These are phyloP conservation scores for Aureobasidium namibiae DNA, from an alignment of 2,329 filamentous ascomycete genomes.

Conservation along the genomic window DNA sequence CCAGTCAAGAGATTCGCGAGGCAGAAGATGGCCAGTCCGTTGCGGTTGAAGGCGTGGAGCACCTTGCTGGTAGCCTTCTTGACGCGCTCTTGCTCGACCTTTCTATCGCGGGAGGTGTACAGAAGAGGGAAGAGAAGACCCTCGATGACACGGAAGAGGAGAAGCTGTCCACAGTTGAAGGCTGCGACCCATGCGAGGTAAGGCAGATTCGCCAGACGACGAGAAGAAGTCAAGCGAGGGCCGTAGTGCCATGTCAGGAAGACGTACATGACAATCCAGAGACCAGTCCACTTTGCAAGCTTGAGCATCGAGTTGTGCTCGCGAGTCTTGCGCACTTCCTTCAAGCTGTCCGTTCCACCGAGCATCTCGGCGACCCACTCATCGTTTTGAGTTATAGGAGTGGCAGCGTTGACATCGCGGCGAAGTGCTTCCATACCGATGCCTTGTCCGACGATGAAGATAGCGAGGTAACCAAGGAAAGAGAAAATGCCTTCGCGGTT, in stretches of 20 bases:
- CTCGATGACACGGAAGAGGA: conserved; percentile 71
- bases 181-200: conserved; percentile 90
- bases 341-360: conserved; percentile 15
- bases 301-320: conserved; percentile 29
- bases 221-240: conserved; percentile 68
- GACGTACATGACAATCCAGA: conserved; percentile 65
- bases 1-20: conserved; percentile 86
- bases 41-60: conserved; percentile 78
- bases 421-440: conserved; percentile 74
- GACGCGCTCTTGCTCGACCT: conserved; percentile 56
- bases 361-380: conserved; percentile 30
- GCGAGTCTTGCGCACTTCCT: conserved; percentile 11
- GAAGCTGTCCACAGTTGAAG: conserved; percentile 79
- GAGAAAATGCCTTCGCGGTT: conserved; percentile 96
- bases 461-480: conserved; percentile 86
- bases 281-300: conserved; percentile 54
- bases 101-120: conserved; percentile 47
- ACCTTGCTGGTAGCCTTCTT: conserved; percentile 68
- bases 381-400: conserved; percentile 25
- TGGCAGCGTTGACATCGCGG: conserved; percentile 27
- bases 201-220: conserved; percentile 83
- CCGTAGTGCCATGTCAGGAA: conserved; percentile 63
- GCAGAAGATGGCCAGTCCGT: conserved; percentile 78
- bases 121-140: conserved; percentile 66
- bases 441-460: conserved; percentile 84